phyloP scores from a whole-genome alignment of 2,329 filamentous ascomycete genomes.

The Penicillium freii region DNA sequence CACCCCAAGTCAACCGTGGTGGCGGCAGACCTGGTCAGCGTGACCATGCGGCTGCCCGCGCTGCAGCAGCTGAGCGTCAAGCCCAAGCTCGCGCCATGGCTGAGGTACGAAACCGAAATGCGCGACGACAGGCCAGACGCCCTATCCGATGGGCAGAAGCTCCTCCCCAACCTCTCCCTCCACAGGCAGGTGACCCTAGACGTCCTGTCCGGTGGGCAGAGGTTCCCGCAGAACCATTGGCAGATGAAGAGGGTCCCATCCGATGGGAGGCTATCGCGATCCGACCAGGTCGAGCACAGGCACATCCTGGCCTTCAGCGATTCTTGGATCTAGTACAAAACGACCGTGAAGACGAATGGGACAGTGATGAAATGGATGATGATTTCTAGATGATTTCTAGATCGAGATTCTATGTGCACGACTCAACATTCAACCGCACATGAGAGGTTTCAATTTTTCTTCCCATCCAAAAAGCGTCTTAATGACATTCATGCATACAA shows the following conservation, averaged over 20 bases:
- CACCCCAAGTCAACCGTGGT: slow-evolving; percentile 35
- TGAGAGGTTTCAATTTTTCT: neutral
- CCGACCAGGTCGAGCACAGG: slow-evolving; percentile 6
- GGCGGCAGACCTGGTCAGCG: slow-evolving; percentile 28
- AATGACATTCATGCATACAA: slow-evolving; percentile 7
- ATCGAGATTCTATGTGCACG: neutral
- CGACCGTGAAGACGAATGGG: slow-evolving; percentile 59
- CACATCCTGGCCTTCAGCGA: slow-evolving; percentile 46
- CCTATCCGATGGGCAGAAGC: slow-evolving; percentile 1
- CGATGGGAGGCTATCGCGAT: neutral
- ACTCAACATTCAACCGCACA: neutral
- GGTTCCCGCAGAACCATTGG: neutral
- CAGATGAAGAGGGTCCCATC: neutral
- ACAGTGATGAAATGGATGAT: slow-evolving; percentile 57
- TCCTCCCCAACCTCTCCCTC: slow-evolving; percentile 12
- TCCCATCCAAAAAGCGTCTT: neutral
- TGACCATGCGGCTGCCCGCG: slow-evolving; percentile 35
- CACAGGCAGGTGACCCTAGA: slow-evolving; percentile 2
- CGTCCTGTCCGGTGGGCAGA: slow-evolving; percentile 4
- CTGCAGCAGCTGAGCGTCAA: slow-evolving; percentile 39
- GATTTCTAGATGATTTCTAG: slow-evolving; percentile 32
- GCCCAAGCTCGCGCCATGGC: slow-evolving; percentile 42
- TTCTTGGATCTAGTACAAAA: slow-evolving; percentile 53
- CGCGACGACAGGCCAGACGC: neutral
- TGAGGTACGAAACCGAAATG: slow-evolving; percentile 33